These are phyloP conservation scores for Debaryomyces prosopidis DNA, from an alignment of 805 yeast genomes.

Conservation along the genomic window DNA sequence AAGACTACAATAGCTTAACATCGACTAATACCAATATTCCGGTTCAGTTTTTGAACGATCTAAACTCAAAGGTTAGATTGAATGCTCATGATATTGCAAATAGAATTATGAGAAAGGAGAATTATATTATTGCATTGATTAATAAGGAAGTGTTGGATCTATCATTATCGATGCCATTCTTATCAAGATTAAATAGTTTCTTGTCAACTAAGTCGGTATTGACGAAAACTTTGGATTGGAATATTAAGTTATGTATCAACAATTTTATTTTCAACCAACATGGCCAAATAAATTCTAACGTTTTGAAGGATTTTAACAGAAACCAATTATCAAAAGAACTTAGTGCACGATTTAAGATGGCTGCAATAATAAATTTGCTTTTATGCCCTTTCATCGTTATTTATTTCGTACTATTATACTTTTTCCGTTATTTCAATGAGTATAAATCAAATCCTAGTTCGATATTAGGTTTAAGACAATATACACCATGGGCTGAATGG, in stretches of 20 bases:
- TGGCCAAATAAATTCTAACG: slow-evolving; percentile 75
- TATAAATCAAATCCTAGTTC: slow-evolving; percentile 85
- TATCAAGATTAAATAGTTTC: slow-evolving; percentile 8
- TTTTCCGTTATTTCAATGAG: slow-evolving; percentile 90
- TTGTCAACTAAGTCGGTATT: slow-evolving; percentile 41
- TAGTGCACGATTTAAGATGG: slow-evolving; percentile 76
- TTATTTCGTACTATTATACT: slow-evolving; percentile 80
- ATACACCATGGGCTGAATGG: slow-evolving; percentile 95
- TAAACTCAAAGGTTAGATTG: slow-evolving; percentile 69
- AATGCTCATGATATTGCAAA: slow-evolving; percentile 96
- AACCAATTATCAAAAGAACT: slow-evolving; percentile 67
- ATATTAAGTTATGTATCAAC: slow-evolving; percentile 80
- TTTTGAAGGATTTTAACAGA: slow-evolving; percentile 71
- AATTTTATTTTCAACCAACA: slow-evolving; percentile 81
- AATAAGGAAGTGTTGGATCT: slow-evolving; percentile 75
- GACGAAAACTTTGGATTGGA: slow-evolving; percentile 94
- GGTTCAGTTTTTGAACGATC: slow-evolving; percentile 44
- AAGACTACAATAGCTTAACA: slow-evolving; percentile 77
- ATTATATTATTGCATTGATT: slow-evolving; percentile 86
- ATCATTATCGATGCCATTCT: slow-evolving; percentile 36
- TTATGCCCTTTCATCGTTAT: slow-evolving; percentile 84
- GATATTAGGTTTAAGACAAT: slow-evolving; percentile 69
- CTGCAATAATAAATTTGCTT: slow-evolving; percentile 80
- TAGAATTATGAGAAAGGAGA: slow-evolving; percentile 92
- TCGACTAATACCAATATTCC: slow-evolving; percentile 31